These are phyloP conservation scores for Corymbia maculata DNA, from an alignment of 345 rosid genomes.

Conservation along the genomic window DNA sequence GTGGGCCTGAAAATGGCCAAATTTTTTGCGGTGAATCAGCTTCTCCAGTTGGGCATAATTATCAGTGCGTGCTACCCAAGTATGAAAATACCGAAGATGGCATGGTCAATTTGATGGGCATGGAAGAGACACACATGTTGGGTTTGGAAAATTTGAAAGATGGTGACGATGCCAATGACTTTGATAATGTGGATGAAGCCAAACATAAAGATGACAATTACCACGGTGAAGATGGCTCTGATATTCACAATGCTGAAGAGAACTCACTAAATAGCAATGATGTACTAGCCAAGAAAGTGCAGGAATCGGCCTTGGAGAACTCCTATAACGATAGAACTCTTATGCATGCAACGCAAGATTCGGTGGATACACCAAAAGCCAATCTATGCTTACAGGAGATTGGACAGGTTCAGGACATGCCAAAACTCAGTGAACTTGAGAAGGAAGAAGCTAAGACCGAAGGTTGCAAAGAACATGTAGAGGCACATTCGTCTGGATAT, in stretches of 20 bases:
- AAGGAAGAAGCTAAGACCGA: background rate
- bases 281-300: background rate
- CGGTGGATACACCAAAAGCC: background rate
- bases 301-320: background rate
- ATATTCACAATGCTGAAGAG: background rate
- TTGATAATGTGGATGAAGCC: background rate
- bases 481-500: background rate
- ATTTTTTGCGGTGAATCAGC: background rate
- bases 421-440: background rate
- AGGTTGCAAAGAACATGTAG: background rate
- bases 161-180: slow-evolving; percentile 7
- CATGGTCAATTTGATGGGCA: background rate
- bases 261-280: background rate
- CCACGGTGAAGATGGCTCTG: slow-evolving; percentile 10
- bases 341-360: background rate
- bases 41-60: slow-evolving; percentile 1
- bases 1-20: slow-evolving; percentile 7
- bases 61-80: background rate
- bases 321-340: background rate
- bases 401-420: background rate
- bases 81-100: slow-evolving; percentile 1
- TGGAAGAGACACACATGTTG: slow-evolving; percentile 12
- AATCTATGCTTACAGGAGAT: background rate
- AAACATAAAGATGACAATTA: slow-evolving; percentile 11
- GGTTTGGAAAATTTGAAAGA: slow-evolving; percentile 12